Evolutionary conservation across 208 protist species (phyloP).

Genomic region (Leishmania tarentolae): DNA sequence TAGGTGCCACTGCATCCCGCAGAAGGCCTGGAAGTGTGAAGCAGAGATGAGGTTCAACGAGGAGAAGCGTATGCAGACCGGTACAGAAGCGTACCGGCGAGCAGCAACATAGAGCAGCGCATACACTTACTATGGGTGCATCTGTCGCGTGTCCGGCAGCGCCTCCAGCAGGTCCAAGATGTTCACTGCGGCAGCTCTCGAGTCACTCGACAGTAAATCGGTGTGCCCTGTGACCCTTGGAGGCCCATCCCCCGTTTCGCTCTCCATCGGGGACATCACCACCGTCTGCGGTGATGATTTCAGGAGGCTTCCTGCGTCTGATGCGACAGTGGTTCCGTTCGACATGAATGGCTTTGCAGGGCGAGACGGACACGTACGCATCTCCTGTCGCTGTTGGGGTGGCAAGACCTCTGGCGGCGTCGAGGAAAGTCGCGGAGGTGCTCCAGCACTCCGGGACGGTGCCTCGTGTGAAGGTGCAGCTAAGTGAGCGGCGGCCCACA

Average conservation of each 20-base stretch:
- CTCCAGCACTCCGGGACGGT: background rate
- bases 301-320: background rate
- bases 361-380: background rate
- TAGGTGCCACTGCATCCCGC: background rate
- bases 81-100: background rate
- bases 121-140: constrained; percentile 4
- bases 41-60: background rate
- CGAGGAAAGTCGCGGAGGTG: background rate
- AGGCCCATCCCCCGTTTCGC: background rate
- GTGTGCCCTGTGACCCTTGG: background rate
- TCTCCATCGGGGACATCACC: constrained; percentile 6
- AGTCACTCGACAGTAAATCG: background rate
- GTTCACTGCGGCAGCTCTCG: constrained; percentile 1
- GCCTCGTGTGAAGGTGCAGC: background rate
- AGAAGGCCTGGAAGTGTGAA: background rate
- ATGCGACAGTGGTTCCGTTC: background rate
- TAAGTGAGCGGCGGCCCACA: background rate
- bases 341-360: background rate
- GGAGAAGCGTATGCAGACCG: background rate
- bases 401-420: background rate
- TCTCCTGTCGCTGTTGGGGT: background rate
- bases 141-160: constrained; percentile 27
- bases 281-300: constrained; percentile 2
- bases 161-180: constrained; percentile 39
- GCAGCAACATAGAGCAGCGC: background rate